Conservation (phyloP, 306 rosid species). For the Begonia fuchsioides region DNA sequence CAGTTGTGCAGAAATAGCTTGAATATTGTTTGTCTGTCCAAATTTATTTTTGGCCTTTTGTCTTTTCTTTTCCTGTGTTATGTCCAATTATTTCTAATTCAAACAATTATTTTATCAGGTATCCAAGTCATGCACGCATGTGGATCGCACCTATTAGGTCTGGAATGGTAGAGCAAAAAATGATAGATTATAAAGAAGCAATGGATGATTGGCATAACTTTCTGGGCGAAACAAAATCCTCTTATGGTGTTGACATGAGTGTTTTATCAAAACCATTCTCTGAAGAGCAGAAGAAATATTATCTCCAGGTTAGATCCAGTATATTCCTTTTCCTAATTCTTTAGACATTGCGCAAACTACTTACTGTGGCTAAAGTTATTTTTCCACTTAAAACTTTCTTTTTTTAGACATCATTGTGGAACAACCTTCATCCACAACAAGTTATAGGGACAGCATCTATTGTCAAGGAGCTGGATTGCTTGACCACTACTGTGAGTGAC, state of each 20-base stretch:
- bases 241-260: constrained; percentile 91
- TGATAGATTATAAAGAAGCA: constrained; percentile 42
- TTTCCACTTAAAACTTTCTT: constrained; percentile 9
- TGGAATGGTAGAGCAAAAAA: constrained; percentile 53
- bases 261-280: constrained; percentile 63
- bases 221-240: constrained; percentile 44
- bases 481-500: constrained; percentile 71
- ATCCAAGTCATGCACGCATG: constrained; percentile 97
- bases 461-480: constrained; percentile 74
- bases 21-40: not conserved
- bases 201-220: constrained; percentile 81
- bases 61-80: not conserved
- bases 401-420: constrained; percentile 79
- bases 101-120: constrained; percentile 42
- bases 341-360: no score
- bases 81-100: not conserved
- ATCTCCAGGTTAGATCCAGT: constrained; percentile 58
- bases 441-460: constrained; percentile 67
- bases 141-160: constrained; percentile 94
- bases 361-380: no score
- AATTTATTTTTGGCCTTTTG: not conserved
- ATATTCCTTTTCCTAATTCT: no score
- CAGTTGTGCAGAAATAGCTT: not conserved
- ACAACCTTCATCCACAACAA: constrained; percentile 82
- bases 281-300: constrained; percentile 89